These are phyloP conservation scores for Fusarium sp. DNA, from an alignment of 2,329 filamentous ascomycete species.

Conservation along the genomic window DNA sequence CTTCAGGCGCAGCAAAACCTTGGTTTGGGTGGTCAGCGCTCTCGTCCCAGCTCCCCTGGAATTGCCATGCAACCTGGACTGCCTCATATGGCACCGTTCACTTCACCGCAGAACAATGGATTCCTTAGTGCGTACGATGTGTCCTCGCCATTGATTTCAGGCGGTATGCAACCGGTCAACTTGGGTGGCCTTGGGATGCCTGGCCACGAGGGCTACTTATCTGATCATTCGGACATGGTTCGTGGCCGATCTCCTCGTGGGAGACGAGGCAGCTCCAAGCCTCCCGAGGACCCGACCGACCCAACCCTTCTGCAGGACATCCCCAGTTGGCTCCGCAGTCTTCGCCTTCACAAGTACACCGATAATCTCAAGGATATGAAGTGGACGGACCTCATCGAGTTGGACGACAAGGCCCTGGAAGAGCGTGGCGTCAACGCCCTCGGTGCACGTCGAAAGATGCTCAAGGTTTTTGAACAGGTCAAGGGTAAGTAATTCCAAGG, in stretches of 20 bases:
- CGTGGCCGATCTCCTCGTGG: slow-evolving; percentile 93
- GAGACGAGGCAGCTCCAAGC: slow-evolving; percentile 93
- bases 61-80: slow-evolving; percentile 79
- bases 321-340: slow-evolving; percentile 92
- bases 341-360: slow-evolving; percentile 98
- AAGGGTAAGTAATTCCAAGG: slow-evolving; percentile 64
- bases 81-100: slow-evolving; percentile 74
- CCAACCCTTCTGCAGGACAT: slow-evolving; percentile 91
- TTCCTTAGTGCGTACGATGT: slow-evolving; percentile 91
- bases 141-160: slow-evolving; percentile 73
- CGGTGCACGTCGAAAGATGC: slow-evolving; percentile 94
- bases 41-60: slow-evolving; percentile 89
- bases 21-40: slow-evolving; percentile 75
- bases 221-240: slow-evolving; percentile 90
- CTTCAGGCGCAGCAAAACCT: slow-evolving; percentile 76
- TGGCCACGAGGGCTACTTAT: slow-evolving; percentile 85
- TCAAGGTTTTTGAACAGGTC: slow-evolving; percentile 99
- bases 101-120: slow-evolving; percentile 92
- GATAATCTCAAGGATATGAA: slow-evolving; percentile 98
- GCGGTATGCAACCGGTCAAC: slow-evolving; percentile 76
- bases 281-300: slow-evolving; percentile 96
- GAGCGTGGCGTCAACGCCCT: slow-evolving; percentile 94
- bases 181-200: slow-evolving; percentile 77
- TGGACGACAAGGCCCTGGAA: slow-evolving; percentile 94
- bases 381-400: slow-evolving; percentile 90